These are phyloP conservation scores for Boletellus deceptivus DNA, from an alignment of 1,284 basidiomycete genomes.

Conservation along the genomic window DNA sequence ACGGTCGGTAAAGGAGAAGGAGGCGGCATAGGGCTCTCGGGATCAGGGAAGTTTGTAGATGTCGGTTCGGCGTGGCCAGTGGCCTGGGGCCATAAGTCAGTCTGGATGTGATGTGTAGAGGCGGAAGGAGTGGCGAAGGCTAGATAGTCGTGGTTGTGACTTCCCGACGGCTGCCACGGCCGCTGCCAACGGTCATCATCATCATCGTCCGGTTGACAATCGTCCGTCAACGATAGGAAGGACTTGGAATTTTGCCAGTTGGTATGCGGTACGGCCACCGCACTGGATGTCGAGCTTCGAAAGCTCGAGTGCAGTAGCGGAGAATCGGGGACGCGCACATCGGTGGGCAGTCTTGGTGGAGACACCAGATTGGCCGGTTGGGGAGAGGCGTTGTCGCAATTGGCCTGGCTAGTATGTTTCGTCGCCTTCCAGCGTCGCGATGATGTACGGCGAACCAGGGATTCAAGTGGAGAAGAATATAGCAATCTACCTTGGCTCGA, in stretches of 20 bases:
- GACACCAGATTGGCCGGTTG: not conserved
- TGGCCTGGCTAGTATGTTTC: slow-evolving; percentile 4
- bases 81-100: slow-evolving; percentile 19
- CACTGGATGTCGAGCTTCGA: slow-evolving; percentile 52
- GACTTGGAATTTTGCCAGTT: slow-evolving; percentile 23
- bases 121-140: slow-evolving; percentile 1
- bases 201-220: slow-evolving; percentile 20
- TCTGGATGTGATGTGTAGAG: not conserved
- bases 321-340: slow-evolving; percentile 40
- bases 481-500: slow-evolving; percentile 17
- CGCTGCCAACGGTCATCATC: slow-evolving; percentile 9
- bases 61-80: slow-evolving; percentile 6
- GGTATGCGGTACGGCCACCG: slow-evolving; percentile 32
- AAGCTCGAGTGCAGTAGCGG: slow-evolving; percentile 66
- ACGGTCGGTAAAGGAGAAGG: slow-evolving; percentile 43
- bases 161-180: slow-evolving; percentile 1
- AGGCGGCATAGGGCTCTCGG: slow-evolving; percentile 29
- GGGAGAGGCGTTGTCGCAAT: not conserved
- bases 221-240: slow-evolving; percentile 26
- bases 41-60: slow-evolving; percentile 4
- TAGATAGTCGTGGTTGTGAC: slow-evolving; percentile 2
- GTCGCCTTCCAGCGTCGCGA: slow-evolving; percentile 29
- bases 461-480: slow-evolving; percentile 42
- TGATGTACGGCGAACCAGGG: slow-evolving; percentile 41
- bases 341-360: slow-evolving; percentile 9